These are phyloP conservation scores for Rhodotorula sp. DNA, from an alignment of 1,284 basidiomycete genomes.

Conservation along the genomic window DNA sequence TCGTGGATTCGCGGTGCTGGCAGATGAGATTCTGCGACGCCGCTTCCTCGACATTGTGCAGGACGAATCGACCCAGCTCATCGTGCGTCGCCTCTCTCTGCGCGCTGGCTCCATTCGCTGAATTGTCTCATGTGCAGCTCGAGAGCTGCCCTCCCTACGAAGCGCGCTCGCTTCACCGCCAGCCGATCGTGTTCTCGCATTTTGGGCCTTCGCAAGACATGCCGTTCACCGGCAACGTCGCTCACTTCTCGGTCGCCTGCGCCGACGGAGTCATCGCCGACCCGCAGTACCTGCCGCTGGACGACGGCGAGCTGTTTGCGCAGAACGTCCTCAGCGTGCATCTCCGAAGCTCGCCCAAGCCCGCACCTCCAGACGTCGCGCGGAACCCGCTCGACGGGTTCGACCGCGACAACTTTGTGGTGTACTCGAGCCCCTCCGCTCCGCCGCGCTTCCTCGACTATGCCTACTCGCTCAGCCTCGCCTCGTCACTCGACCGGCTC, in stretches of 20 bases:
- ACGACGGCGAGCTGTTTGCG: conserved; percentile 24
- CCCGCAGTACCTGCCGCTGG: conserved; percentile 19
- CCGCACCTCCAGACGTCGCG: background rate
- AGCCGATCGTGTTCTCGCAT: conserved; percentile 18
- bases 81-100: background rate
- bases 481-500: conserved; percentile 23
- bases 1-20: conserved; percentile 11
- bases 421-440: too few species aligned
- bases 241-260: conserved; percentile 2
- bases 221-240: conserved; percentile 1
- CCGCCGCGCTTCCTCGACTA: background rate
- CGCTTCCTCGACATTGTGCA: conserved; percentile 16
- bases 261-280: background rate
- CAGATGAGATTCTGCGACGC: conserved; percentile 19
- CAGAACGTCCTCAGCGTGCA: conserved; percentile 23
- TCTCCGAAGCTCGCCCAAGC: background rate
- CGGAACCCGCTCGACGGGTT: background rate
- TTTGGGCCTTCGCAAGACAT: background rate
- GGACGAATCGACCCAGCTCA: conserved; percentile 1
- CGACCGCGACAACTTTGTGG: background rate
- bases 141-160: conserved; percentile 22
- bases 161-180: background rate
- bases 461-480: conserved; percentile 12
- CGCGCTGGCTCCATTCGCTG: background rate
- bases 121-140: background rate